Base-by-base conservation (phyloP, 352 stramenopile species). In the Pythium vanterpoolii region DNA sequence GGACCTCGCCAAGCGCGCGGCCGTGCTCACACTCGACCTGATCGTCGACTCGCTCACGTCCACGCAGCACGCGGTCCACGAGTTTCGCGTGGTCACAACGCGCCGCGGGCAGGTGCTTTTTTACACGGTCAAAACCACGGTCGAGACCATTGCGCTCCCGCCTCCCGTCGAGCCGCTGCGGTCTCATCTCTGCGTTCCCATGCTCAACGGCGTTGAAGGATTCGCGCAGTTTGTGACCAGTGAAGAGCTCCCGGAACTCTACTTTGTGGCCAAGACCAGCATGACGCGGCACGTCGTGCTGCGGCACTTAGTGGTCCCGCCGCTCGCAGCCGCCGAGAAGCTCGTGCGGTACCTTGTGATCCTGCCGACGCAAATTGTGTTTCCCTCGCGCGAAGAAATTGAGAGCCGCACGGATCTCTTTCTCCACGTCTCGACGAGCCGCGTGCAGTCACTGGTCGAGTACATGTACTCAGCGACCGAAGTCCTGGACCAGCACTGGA, bases 391-490 rank as follows among this genome's bases (percentile, higher is more conserved):
- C 19, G 84, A 89, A 27, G 84, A 92, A 47, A 79, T 93, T 16
- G 84, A 92, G 60, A 74, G 71, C 34, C 70, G 84, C 36, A 90
- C 84, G 8, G 84, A 92, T 28, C 44, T 92, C 27, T 88, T 93
- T 39, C 58, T 93, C 1, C 65, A 89, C 33, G 79, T 88, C 24
- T 91, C 80, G 23, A 92, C 82, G 2, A 87, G 69, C 11, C 80
- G 81, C 18, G 72, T 90, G 9, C 80, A 92, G 67, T 69, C 73
- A 14, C 46, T 92, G 13, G 82, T 93, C 60, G 84, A 93, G 64
- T 77, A 90, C 43, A 73, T 93, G 40, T 93, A 93, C 66, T 93
- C 84, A 36, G 84, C 84, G 18, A 93, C 82, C 2, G 82, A 91
- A 45, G 80, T 90, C 28, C 59, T 93, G 52, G 84, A 93, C 60